phyloP scores from a whole-genome alignment of 1,139 yeast genomes.

The Arxiozyma slooffiae region DNA sequence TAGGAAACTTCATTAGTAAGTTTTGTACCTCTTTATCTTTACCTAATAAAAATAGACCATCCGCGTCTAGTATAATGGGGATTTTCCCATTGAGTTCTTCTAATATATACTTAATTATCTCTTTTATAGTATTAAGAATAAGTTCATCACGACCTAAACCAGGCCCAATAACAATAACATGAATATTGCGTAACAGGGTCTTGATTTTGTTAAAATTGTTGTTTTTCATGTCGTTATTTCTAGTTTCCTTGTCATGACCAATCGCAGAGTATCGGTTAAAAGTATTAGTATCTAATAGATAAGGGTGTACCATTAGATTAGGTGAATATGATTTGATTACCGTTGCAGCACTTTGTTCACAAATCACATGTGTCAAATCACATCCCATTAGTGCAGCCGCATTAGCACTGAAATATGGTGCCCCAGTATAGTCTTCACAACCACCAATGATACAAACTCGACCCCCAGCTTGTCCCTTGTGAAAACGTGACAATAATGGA shows the following conservation, averaged over 20 bases:
- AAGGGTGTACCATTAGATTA: conserved; percentile 93
- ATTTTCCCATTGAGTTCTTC: conserved; percentile 31
- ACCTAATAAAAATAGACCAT: conserved; percentile 51
- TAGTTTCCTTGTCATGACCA: neutral
- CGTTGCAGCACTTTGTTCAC: conserved; percentile 68
- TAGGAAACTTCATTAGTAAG: conserved; percentile 43
- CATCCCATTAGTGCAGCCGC: conserved; percentile 81
- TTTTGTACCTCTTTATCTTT: conserved; percentile 19
- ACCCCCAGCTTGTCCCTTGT: conserved; percentile 89
- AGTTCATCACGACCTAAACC: conserved; percentile 78
- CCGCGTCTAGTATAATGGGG: conserved; percentile 84
- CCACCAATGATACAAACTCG: conserved; percentile 85
- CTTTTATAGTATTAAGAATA: conserved; percentile 52
- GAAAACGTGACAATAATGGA: conserved; percentile 60
- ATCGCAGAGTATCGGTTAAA: neutral
- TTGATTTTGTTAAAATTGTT: conserved; percentile 46
- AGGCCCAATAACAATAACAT: conserved; percentile 83
- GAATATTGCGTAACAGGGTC: conserved; percentile 52
- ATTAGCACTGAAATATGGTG: conserved; percentile 83
- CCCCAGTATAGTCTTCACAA: conserved; percentile 86
- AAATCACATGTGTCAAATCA: conserved; percentile 78
- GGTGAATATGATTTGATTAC: conserved; percentile 86
- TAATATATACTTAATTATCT: conserved; percentile 42
- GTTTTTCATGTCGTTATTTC: conserved; percentile 1
- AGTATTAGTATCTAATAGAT: conserved; percentile 32